Evolutionary conservation across 495 filamentous ascomycete genomes (phyloP).

Genomic region (Chaetomium fimeti): DNA sequence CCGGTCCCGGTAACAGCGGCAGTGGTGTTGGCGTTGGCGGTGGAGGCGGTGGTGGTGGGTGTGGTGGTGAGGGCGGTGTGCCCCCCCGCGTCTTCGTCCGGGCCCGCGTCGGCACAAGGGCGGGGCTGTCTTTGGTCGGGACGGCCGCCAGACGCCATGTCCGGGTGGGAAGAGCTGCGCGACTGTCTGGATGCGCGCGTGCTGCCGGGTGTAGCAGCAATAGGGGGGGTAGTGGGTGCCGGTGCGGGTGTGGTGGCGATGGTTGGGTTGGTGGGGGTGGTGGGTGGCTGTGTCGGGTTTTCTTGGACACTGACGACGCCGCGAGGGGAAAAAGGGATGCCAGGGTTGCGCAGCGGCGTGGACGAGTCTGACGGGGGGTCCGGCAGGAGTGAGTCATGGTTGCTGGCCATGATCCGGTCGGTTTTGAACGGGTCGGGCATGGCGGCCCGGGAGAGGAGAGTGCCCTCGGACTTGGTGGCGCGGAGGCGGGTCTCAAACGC

Average conservation of each 20-base stretch:
- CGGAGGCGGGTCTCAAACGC: slow-evolving; percentile 2
- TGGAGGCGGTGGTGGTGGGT: too few relatives aligned
- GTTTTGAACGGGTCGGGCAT: slow-evolving; percentile 20
- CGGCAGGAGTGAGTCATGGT: slow-evolving; percentile 8
- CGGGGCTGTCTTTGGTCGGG: neutral
- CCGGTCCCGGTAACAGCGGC: too few relatives aligned
- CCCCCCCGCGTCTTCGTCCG: too few relatives aligned
- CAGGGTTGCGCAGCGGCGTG: neutral
- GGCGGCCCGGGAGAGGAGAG: too few relatives aligned
- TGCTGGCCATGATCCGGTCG: slow-evolving; percentile 19
- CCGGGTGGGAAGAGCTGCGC: neutral
- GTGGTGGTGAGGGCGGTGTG: neutral
- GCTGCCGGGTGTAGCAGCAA: neutral
- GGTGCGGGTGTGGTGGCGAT: neutral
- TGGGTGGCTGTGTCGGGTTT: neutral
- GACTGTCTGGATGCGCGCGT: neutral
- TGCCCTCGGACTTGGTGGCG: neutral
- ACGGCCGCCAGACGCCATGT: neutral
- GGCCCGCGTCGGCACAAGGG: neutral
- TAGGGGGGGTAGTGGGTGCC: neutral
- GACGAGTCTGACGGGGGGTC: neutral
- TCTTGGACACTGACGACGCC: neutral
- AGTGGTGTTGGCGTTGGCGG: too few relatives aligned
- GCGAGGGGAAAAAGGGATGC: neutral
- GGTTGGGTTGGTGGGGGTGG: neutral